Evolutionary conservation across 2,329 filamentous ascomycete genomes (phyloP), one percentile per base, ranked within the genome.

Genomic region (Aspergillus sp.): DNA sequence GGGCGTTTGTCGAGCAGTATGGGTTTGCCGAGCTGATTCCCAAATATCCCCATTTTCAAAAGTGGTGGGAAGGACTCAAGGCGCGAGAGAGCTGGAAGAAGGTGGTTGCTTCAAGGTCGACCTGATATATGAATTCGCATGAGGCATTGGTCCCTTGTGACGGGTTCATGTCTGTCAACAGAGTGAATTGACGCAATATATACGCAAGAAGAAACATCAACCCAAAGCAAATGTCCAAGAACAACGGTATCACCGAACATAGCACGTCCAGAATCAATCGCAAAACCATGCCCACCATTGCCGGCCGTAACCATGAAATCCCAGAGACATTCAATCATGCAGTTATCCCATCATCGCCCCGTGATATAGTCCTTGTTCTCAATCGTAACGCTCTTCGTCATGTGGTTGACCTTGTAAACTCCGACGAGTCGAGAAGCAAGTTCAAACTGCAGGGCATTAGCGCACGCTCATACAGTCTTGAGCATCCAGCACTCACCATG

Each of bases 351-450:
- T 68, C 57, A 68, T 49, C 67, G 68, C 44, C 67, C 62, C 14
- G 59, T 66, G 61, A 88, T 89, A 68, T 87, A 94, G 74, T 94
- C 88, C 61, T 79, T 80, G 74, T 94, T 94, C 74, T 94, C 89
- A 58, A 94, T 91, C 49, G 89, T 91, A 19, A 94, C 89, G 72
- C 88, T 92, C 83, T 93, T 94, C 56, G 89, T 94, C 85, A 97
- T 99, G 74, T 99, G 93, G 75, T 96, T 97, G 71, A 99, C 94
- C 80, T 99, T 99, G 80, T 99, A 99, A 51, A 99, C 94, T 62
- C 95, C 95, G 13, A 99, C 91, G 54, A 99, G 82, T 51, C 95
- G 84, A 53, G 91, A 86, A n/a, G 95, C 93, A 58, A 99, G 85
- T 79, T 99, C 94, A 74, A 99, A 99, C 74, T 77, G 41, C 38